Percentiles rank a stretch among this genome's conserved stretches.
Evolutionary conservation across 371 early-diverging fungal species (phyloP).

Genomic region (Nematocida ausubeli): DNA sequence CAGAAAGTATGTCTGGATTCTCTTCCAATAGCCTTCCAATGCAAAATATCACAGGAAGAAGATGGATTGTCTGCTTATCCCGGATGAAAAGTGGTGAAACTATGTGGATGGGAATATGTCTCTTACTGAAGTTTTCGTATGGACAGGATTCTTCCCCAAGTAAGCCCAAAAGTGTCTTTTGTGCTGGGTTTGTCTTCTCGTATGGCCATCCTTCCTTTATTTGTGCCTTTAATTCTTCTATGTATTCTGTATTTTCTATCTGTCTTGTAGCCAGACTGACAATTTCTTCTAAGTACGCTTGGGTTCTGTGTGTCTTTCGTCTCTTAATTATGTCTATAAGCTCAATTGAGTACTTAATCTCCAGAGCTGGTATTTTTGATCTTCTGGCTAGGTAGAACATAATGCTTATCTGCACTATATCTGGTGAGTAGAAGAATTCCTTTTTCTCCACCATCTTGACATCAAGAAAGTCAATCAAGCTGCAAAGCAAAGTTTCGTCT

Average conservation of each 20-base stretch:
- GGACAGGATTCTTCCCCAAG: background rate
- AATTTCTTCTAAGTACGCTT: constrained; percentile 41
- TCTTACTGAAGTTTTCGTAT: background rate
- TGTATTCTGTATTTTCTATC: background rate
- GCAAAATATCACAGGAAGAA: constrained; percentile 32
- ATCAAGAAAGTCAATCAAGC: background rate
- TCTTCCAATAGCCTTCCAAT: background rate
- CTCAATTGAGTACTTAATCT: background rate
- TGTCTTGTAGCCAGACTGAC: background rate
- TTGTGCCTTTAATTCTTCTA: background rate
- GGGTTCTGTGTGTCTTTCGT: background rate
- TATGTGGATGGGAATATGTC: constrained; percentile 31
- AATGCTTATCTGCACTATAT: background rate
- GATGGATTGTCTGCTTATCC: background rate
- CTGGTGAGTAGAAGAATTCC: background rate
- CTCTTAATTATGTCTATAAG: background rate
- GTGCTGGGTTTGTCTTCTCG: constrained; percentile 29
- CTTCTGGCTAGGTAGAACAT: constrained; percentile 1
- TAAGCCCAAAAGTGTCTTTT: constrained; percentile 18
- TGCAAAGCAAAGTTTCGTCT: background rate
- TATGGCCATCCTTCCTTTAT: constrained; percentile 26
- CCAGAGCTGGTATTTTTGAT: constrained; percentile 7
- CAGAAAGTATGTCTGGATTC: background rate
- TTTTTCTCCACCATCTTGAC: background rate
- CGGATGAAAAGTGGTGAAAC: constrained; percentile 16